These are phyloP conservation scores for Geranium rotundifolium DNA, from an alignment of 345 rosid species.

Conservation along the genomic window DNA sequence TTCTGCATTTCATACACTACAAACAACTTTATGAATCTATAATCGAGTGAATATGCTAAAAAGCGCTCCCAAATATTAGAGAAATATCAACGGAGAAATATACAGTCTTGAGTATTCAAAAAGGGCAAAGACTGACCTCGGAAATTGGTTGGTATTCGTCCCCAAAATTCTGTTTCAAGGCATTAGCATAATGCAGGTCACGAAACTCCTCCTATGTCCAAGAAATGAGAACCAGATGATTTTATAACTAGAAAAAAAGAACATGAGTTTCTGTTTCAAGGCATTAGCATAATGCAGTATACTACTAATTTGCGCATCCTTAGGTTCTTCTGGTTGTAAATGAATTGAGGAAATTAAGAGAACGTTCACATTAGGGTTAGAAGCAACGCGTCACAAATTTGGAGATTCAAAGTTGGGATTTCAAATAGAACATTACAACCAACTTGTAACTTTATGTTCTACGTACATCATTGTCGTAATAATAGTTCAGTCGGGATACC, in stretches of 20 bases:
- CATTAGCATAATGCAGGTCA: not conserved
- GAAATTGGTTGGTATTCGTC: too few species aligned
- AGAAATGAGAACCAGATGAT: not conserved
- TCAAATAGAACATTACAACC: not conserved
- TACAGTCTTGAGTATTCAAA: too few species aligned
- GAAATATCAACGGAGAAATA: too few species aligned
- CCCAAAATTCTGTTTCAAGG: not conserved
- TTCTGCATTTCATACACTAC: too few species aligned
- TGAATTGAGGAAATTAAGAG: not conserved
- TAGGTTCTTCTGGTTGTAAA: not conserved
- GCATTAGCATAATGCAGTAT: not conserved
- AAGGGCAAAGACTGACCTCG: too few species aligned
- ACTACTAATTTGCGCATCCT: not conserved
- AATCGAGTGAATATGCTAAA: too few species aligned
- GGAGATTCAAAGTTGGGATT: not conserved
- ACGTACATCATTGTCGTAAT: not conserved
- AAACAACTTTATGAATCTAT: too few species aligned
- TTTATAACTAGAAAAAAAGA: not conserved
- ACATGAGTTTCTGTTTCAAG: not conserved
- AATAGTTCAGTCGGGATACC: not conserved
- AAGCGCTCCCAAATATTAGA: too few species aligned
- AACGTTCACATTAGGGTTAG: not conserved
- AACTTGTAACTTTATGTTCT: not conserved
- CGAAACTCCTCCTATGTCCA: not conserved
- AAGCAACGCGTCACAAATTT: not conserved